phyloP scores from a whole-genome alignment of 495 filamentous ascomycete species.

The Astrothelium subdiscretum region DNA sequence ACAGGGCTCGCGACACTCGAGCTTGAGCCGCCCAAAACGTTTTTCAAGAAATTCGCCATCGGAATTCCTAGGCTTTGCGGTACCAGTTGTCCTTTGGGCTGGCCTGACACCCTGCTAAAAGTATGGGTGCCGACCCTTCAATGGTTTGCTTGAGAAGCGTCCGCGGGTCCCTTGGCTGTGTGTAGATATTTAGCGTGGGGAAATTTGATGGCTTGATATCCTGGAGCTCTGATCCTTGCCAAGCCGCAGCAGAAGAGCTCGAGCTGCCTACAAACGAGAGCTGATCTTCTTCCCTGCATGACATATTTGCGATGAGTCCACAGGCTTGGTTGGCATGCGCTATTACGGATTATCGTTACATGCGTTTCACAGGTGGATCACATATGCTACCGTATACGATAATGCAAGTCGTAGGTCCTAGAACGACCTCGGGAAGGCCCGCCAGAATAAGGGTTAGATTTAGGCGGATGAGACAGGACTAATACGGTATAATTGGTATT shows the following conservation, averaged over 20 bases:
- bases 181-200: background rate
- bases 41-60: background rate
- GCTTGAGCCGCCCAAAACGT: background rate
- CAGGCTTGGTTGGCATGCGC: too few species aligned
- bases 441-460: too few species aligned
- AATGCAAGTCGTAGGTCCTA: too few species aligned
- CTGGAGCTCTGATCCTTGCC: background rate
- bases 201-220: background rate
- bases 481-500: background rate
- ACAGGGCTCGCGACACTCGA: slow-evolving; percentile 2
- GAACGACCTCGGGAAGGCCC: too few species aligned
- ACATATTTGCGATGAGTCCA: too few species aligned
- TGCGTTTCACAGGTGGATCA: too few species aligned
- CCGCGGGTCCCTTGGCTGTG: background rate
- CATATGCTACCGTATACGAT: too few species aligned
- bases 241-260: background rate
- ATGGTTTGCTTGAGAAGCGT: background rate
- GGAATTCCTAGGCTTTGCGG: background rate
- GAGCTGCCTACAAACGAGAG: too few species aligned
- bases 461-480: background rate
- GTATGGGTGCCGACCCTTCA: background rate
- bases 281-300: too few species aligned
- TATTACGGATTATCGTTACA: too few species aligned
- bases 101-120: background rate
- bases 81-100: background rate